A percentile compares a stretch with the other conserved stretches of the same genome.
phyloP scores from a whole-genome alignment of 2,329 filamentous ascomycete genomes.

The Thelonectria rubi region DNA sequence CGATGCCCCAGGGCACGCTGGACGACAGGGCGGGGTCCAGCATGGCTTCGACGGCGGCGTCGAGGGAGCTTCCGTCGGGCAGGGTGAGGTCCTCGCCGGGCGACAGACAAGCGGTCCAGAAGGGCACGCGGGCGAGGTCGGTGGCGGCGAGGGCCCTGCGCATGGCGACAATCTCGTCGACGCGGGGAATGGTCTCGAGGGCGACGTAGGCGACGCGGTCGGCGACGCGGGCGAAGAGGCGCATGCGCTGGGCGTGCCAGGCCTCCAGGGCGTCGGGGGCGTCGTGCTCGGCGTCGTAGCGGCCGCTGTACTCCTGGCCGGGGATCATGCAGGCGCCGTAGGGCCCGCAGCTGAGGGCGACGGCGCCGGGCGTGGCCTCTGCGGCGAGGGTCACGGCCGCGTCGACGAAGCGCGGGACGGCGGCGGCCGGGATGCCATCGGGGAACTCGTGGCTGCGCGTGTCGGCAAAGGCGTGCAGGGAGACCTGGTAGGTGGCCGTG shows the following conservation, averaged over 20 bases:
- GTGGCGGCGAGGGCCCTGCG: slow-evolving; percentile 53
- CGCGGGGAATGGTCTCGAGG: slow-evolving; percentile 72
- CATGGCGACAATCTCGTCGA: slow-evolving; percentile 69
- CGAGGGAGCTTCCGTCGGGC: slow-evolving; percentile 63
- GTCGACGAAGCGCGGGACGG: slow-evolving; percentile 54
- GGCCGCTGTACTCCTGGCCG: slow-evolving; percentile 70
- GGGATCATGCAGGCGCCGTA: slow-evolving; percentile 75
- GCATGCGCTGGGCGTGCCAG: slow-evolving; percentile 67
- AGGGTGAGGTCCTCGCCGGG: slow-evolving; percentile 61
- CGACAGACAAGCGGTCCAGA: slow-evolving; percentile 72
- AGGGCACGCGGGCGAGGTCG: slow-evolving; percentile 48
- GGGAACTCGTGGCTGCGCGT: slow-evolving; percentile 56
- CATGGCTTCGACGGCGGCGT: slow-evolving; percentile 49
- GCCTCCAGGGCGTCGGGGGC: slow-evolving; percentile 54
- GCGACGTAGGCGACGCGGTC: slow-evolving; percentile 63
- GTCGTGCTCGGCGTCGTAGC: slow-evolving; percentile 62
- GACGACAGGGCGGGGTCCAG: slow-evolving; percentile 42
- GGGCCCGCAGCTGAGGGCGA: slow-evolving; percentile 70
- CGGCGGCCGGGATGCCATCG: slow-evolving; percentile 51
- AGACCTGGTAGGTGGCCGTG: slow-evolving; percentile 75
- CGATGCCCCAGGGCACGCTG: slow-evolving; percentile 66
- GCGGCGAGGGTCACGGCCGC: slow-evolving; percentile 55
- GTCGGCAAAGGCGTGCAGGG: slow-evolving; percentile 62
- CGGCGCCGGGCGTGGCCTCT: slow-evolving; percentile 45
- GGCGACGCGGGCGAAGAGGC: slow-evolving; percentile 56